These are phyloP conservation scores for Candida insectalens DNA, from an alignment of 805 yeast species.

Conservation along the genomic window DNA sequence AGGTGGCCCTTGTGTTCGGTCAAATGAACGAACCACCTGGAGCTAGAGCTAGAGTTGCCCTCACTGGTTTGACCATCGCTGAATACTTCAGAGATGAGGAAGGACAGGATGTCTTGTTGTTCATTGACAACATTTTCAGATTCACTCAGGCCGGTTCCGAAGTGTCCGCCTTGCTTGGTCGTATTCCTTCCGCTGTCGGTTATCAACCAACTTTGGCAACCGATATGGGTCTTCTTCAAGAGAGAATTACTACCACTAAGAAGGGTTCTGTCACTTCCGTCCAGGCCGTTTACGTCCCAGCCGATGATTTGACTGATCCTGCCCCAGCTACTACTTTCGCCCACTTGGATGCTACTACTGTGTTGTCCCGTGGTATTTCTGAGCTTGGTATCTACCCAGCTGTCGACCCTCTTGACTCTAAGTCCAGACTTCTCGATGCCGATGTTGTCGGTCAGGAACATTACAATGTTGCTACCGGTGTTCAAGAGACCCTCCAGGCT, in stretches of 20 bases:
- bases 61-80: conserved; percentile 99
- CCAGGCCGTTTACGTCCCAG: conserved; percentile 99
- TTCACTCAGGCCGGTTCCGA: conserved; percentile 99
- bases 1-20: conserved; percentile 98
- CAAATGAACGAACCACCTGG: conserved; percentile 99
- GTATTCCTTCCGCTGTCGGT: conserved; percentile 99
- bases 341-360: conserved; percentile 99
- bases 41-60: conserved; percentile 99
- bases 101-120: conserved; percentile 99
- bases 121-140: conserved; percentile 99
- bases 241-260: conserved; percentile 98
- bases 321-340: conserved; percentile 99
- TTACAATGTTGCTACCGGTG: conserved; percentile 88
- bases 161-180: conserved; percentile 99
- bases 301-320: conserved; percentile 99
- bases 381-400: conserved; percentile 99
- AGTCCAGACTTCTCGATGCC: conserved; percentile 96
- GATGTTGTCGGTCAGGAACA: conserved; percentile 98
- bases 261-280: conserved; percentile 99
- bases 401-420: conserved; percentile 99
- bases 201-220: conserved; percentile 99
- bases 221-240: conserved; percentile 99
- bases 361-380: conserved; percentile 98
- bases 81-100: conserved; percentile 99
- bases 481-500: conserved; percentile 98